These are phyloP conservation scores for Colletotrichum lupini DNA, from an alignment of 2,329 filamentous ascomycete genomes.

Conservation along the genomic window DNA sequence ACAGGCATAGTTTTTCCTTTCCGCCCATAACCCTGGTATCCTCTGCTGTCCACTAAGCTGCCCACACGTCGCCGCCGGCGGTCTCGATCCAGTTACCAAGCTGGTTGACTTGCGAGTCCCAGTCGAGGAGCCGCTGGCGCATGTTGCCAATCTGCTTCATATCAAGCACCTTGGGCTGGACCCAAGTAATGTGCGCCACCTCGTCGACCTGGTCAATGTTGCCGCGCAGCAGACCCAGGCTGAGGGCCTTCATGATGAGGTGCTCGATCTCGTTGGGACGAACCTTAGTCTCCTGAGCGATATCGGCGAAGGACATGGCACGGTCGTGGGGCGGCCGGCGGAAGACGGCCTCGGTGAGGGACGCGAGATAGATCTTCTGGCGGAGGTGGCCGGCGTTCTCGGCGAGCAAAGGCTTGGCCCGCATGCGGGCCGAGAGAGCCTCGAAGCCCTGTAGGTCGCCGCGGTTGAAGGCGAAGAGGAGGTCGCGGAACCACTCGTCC, in stretches of 20 bases:
- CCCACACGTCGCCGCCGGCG: constrained; percentile 95
- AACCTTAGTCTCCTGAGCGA: constrained; percentile 93
- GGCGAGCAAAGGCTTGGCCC: constrained; percentile 81
- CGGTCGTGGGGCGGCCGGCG: constrained; percentile 94
- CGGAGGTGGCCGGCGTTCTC: constrained; percentile 87
- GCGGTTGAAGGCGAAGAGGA: constrained; percentile 98
- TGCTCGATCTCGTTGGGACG: constrained; percentile 94
- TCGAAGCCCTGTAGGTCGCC: constrained; percentile 92
- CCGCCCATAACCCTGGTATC: constrained; percentile 5
- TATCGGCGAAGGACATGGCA: constrained; percentile 90
- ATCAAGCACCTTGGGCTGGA: constrained; percentile 97
- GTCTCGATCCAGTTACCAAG: constrained; percentile 97
- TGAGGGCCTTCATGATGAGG: constrained; percentile 98
- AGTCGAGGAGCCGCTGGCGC: constrained; percentile 87
- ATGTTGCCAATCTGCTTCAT: constrained; percentile 95
- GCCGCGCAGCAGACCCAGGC: constrained; percentile 86
- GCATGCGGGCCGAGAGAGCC: constrained; percentile 82
- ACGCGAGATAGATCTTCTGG: constrained; percentile 98
- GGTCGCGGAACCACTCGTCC: constrained; percentile 89
- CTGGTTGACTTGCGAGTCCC: constrained; percentile 96
- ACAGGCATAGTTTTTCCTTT: constrained; percentile 4
- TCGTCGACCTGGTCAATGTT: constrained; percentile 97
- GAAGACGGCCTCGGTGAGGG: constrained; percentile 96
- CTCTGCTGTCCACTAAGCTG: constrained; percentile 64
- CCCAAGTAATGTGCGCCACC: constrained; percentile 96